Conservation (phyloP, 140 eudicot genomes). For the Anethum foeniculum region DNA sequence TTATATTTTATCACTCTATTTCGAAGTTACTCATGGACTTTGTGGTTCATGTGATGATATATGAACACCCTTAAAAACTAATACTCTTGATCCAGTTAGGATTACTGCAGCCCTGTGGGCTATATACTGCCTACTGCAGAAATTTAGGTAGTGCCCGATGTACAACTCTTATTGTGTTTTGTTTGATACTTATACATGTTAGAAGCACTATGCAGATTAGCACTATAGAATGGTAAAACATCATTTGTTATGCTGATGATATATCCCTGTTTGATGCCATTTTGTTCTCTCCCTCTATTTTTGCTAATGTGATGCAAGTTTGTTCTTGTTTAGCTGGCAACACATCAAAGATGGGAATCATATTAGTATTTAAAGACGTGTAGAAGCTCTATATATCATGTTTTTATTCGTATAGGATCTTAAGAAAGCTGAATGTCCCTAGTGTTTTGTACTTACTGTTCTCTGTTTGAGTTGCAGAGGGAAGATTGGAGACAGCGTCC, state of each 20-base stretch:
- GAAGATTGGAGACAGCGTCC: conserved; percentile 99
- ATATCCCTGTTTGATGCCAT: not conserved
- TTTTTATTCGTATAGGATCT: not conserved
- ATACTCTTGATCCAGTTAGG: not conserved
- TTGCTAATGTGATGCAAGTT: not conserved
- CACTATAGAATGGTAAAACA: not conserved
- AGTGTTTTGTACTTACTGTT: not conserved
- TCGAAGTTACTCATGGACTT: not conserved
- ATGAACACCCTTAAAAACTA: not conserved
- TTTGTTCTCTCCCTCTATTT: not conserved
- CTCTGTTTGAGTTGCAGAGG: conserved; percentile 41
- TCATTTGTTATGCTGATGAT: not conserved
- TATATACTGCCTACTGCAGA: not conserved
- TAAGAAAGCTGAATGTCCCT: not conserved
- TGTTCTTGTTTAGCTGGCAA: not conserved
- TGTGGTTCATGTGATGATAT: not conserved
- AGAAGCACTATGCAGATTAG: not conserved
- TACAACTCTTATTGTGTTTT: not conserved
- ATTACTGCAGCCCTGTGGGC: not conserved
- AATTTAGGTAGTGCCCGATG: not conserved
- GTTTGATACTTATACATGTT: not conserved
- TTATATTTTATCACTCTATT: not conserved
- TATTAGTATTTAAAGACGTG: not conserved
- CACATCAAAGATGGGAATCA: not conserved
- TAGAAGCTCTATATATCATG: not conserved